phyloP scores from a whole-genome alignment of 2,329 filamentous ascomycete genomes.

The Trichothecium roseum region DNA sequence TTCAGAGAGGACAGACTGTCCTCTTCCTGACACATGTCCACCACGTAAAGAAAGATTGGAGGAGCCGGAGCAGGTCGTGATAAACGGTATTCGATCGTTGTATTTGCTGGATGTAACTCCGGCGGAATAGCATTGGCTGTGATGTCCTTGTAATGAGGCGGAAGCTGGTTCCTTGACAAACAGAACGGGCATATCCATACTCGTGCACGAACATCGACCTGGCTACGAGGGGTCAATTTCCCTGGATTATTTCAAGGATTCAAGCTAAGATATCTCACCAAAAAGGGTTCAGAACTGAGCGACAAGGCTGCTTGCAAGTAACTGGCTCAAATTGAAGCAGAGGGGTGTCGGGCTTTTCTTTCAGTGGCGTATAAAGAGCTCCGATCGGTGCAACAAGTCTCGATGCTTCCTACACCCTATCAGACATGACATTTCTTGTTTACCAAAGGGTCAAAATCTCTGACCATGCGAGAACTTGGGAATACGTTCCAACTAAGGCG shows the following conservation, averaged over 20 bases:
- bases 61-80: conserved; percentile 74
- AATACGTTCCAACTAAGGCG: conserved; percentile 98
- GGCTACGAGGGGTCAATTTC: conserved; percentile 36
- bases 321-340: conserved; percentile 93
- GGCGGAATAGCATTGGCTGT: conserved; percentile 73
- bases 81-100: conserved; percentile 82
- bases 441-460: conserved; percentile 10
- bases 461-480: conserved; percentile 91
- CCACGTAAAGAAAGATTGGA: conserved; percentile 78
- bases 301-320: conserved; percentile 90
- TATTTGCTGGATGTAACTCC: conserved; percentile 71
- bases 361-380: conserved; percentile 88
- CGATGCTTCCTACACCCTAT: conserved; percentile 64
- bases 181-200: conserved; percentile 89
- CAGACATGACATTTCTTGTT: neutral
- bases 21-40: conserved; percentile 82
- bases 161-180: conserved; percentile 70
- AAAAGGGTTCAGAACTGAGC: conserved; percentile 92
- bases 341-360: conserved; percentile 85
- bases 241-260: neutral
- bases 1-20: conserved; percentile 75
- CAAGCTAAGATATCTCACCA: conserved; percentile 50
- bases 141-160: conserved; percentile 84
- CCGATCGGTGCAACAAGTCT: conserved; percentile 92
- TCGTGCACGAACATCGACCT: conserved; percentile 73